These are phyloP conservation scores for Rhizoclosmatium globosum DNA, from an alignment of 192 early-diverging fungal species.

Conservation along the genomic window DNA sequence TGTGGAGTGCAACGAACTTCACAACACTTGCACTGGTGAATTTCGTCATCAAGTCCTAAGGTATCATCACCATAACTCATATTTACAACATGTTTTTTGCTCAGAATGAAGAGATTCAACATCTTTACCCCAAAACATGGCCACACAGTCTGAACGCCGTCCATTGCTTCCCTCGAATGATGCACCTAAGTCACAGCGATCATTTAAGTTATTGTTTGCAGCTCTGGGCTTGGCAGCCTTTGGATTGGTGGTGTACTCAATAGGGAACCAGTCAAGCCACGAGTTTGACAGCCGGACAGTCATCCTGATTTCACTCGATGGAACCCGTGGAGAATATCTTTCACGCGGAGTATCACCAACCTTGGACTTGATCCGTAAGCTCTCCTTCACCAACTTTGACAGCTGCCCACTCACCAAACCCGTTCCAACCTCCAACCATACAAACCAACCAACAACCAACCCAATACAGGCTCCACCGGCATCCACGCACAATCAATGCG, in stretches of 20 bases:
- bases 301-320: conserved; percentile 89
- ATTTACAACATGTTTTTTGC: background rate
- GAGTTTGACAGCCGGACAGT: conserved; percentile 38
- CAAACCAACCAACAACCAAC: background rate
- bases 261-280: background rate
- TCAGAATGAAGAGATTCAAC: background rate
- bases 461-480: conserved; percentile 50
- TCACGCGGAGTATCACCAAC: conserved; percentile 75
- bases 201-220: background rate
- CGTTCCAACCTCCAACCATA: background rate
- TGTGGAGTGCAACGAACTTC: too few species aligned
- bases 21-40: too few species aligned
- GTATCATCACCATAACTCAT: too few species aligned
- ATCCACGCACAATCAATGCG: conserved; percentile 68
- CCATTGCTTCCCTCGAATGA: background rate
- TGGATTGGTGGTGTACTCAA: background rate
- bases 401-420: background rate
- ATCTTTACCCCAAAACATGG: background rate
- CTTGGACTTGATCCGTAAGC: conserved; percentile 63
- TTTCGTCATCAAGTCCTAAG: too few species aligned
- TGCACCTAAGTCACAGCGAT: background rate
- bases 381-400: background rate
- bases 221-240: background rate
- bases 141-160: background rate
- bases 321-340: conserved; percentile 86